Evolutionary conservation across 176 grass and related monocot species (phyloP).

Genomic region (Oropetium thomaeum): DNA sequence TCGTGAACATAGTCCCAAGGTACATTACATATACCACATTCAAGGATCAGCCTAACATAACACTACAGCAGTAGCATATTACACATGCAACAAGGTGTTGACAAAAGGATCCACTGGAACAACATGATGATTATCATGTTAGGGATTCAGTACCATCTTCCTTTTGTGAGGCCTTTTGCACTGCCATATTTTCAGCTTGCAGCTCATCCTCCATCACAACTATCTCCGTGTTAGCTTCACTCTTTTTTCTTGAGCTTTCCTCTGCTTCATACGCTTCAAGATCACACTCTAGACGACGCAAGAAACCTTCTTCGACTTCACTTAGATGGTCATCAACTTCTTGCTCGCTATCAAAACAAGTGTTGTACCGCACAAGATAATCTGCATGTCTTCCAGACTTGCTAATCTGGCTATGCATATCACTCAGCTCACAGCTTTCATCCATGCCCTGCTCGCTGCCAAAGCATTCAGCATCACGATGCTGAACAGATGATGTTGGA

Average conservation of each 20-base stretch:
- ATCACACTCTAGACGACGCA: conserved; percentile 48
- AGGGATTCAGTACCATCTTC: conserved; percentile 12
- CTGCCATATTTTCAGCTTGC: not conserved
- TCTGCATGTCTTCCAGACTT: conserved; percentile 42
- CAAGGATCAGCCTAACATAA: conserved; percentile 14
- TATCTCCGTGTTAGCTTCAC: not conserved
- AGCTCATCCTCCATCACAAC: conserved; percentile 24
- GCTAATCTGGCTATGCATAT: conserved; percentile 49
- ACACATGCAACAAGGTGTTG: conserved; percentile 54
- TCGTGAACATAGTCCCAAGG: conserved; percentile 7
- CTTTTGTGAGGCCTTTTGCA: conserved; percentile 15
- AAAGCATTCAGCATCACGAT: conserved; percentile 22
- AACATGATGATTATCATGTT: not conserved
- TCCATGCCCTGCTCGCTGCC: conserved; percentile 44
- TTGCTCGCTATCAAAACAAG: conserved; percentile 56
- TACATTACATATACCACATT: not conserved
- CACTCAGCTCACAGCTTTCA: conserved; percentile 49
- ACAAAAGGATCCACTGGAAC: conserved; percentile 12
- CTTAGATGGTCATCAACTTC: conserved; percentile 39
- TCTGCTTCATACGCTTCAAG: conserved; percentile 8
- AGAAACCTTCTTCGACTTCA: conserved; percentile 58
- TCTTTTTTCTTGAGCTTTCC: conserved; percentile 20
- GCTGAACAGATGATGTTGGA: conserved; percentile 46
- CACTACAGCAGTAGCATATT: conserved; percentile 21
- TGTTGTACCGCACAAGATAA: conserved; percentile 48